Evolutionary conservation across 1,139 yeast species (phyloP).

Genomic region (Arxiozyma heterogenica): DNA sequence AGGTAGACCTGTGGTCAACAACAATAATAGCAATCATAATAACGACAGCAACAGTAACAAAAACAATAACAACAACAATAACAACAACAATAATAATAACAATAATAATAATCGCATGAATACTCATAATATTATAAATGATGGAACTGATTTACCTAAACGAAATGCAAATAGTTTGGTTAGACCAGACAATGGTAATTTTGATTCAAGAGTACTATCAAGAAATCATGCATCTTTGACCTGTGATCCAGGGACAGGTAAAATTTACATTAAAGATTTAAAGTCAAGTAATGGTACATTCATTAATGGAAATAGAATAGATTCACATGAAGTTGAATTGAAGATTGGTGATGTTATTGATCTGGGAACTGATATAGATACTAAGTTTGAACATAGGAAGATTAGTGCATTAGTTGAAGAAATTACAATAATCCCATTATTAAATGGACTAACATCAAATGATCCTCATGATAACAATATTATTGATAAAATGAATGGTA

Average conservation of each 20-base stretch:
- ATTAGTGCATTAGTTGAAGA: constrained; percentile 75
- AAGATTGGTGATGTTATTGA: constrained; percentile 72
- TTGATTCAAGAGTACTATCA: constrained; percentile 86
- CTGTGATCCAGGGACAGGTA: constrained; percentile 59
- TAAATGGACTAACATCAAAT: constrained; percentile 3
- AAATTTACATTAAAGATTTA: constrained; percentile 71
- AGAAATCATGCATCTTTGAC: constrained; percentile 89
- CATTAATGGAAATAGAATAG: constrained; percentile 64
- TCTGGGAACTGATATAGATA: constrained; percentile 85
- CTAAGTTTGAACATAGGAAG: constrained; percentile 71
- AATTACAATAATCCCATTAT: constrained; percentile 48
- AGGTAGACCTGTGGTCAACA: constrained; percentile 63
- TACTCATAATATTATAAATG: constrained; percentile 8
- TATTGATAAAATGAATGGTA: background rate
- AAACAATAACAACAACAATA: background rate
- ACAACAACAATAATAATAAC: constrained; percentile 1
- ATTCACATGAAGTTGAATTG: constrained; percentile 47
- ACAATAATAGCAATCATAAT: constrained; percentile 38
- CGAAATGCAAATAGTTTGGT: constrained; percentile 9
- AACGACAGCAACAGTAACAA: constrained; percentile 1
- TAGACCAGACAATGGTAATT: constrained; percentile 63
- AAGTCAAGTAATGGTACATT: constrained; percentile 94
- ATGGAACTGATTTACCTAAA: constrained; percentile 4
- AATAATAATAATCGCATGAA: background rate
- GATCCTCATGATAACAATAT: background rate